Conservation (phyloP, 1,284 basidiomycete genomes). For the Kwoniella shivajii region DNA sequence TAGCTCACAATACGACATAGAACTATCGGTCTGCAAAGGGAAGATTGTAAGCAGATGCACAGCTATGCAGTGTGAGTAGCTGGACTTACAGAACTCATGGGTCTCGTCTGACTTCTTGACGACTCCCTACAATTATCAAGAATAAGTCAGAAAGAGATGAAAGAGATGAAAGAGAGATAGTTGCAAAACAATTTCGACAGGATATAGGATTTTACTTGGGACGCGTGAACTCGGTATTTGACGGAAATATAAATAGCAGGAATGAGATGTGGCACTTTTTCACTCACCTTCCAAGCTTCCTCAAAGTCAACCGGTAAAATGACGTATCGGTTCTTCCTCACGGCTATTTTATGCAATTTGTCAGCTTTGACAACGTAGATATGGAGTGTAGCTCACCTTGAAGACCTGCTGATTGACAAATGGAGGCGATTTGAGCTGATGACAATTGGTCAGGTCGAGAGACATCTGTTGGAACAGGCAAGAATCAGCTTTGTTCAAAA, state of each 20-base stretch:
- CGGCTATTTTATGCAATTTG: slow-evolving; percentile 61
- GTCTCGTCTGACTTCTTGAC: slow-evolving; percentile 93
- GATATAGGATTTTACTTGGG: slow-evolving; percentile 12
- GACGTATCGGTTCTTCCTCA: slow-evolving; percentile 96
- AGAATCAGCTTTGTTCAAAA: neutral
- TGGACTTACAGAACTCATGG: slow-evolving; percentile 84
- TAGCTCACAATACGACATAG: slow-evolving; percentile 19
- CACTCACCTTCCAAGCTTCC: slow-evolving; percentile 93
- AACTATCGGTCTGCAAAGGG: slow-evolving; percentile 37
- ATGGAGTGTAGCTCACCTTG: slow-evolving; percentile 66
- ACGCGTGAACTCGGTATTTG: slow-evolving; percentile 13
- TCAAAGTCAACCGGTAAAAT: slow-evolving; percentile 98
- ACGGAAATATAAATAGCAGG: neutral
- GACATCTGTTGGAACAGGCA: slow-evolving; percentile 66
- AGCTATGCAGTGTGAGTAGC: neutral
- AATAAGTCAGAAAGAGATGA: slow-evolving; percentile 21
- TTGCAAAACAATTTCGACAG: slow-evolving; percentile 17
- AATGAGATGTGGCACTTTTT: slow-evolving; percentile 23
- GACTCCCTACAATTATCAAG: slow-evolving; percentile 63
- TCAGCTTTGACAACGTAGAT: neutral
- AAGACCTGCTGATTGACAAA: slow-evolving; percentile 95
- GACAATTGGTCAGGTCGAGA: slow-evolving; percentile 94
- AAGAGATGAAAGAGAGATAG: slow-evolving; percentile 20
- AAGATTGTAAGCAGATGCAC: slow-evolving; percentile 5
- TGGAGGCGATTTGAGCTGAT: slow-evolving; percentile 92